These are phyloP conservation scores for Gynandropsis gynandra DNA, from an alignment of 345 rosid genomes.

Conservation along the genomic window DNA sequence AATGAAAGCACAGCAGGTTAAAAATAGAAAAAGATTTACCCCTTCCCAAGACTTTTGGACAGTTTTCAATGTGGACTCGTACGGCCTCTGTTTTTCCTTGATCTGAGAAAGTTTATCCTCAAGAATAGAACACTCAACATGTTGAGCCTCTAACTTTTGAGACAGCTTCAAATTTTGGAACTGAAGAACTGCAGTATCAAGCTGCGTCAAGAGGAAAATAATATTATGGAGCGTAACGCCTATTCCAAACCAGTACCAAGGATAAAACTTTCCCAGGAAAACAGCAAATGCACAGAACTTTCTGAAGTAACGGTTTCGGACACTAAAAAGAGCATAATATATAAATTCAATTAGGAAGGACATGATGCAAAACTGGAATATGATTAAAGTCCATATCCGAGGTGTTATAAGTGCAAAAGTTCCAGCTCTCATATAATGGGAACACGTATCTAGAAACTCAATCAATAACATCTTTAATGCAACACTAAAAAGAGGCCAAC, in stretches of 20 bases:
- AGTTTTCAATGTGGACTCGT: slow-evolving; percentile 45
- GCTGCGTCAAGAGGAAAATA: slow-evolving; percentile 36
- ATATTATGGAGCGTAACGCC: slow-evolving; percentile 7
- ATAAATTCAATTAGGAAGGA: not conserved
- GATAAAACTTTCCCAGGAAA: not conserved
- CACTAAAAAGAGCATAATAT: not conserved
- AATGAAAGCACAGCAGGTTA: not conserved
- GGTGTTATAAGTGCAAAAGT: slow-evolving; percentile 3
- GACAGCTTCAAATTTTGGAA: slow-evolving; percentile 82
- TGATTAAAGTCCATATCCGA: not conserved
- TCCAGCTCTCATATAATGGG: not conserved
- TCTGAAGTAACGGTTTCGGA: not conserved
- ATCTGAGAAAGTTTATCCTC: slow-evolving; percentile 50
- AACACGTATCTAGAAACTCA: not conserved
- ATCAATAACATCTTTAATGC: not conserved
- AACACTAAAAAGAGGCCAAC: slow-evolving; percentile 1
- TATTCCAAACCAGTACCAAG: not conserved
- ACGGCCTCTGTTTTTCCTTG: slow-evolving; percentile 52
- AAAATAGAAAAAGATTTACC: slow-evolving; percentile 36
- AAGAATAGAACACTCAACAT: slow-evolving; percentile 56
- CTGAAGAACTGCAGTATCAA: slow-evolving; percentile 70
- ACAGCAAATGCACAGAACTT: not conserved
- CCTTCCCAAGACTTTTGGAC: slow-evolving; percentile 64
- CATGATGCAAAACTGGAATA: not conserved
- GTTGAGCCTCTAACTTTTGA: slow-evolving; percentile 77